These are phyloP conservation scores for Mediolabrus comicus DNA, from an alignment of 108 stramenopile species.

Conservation along the genomic window DNA sequence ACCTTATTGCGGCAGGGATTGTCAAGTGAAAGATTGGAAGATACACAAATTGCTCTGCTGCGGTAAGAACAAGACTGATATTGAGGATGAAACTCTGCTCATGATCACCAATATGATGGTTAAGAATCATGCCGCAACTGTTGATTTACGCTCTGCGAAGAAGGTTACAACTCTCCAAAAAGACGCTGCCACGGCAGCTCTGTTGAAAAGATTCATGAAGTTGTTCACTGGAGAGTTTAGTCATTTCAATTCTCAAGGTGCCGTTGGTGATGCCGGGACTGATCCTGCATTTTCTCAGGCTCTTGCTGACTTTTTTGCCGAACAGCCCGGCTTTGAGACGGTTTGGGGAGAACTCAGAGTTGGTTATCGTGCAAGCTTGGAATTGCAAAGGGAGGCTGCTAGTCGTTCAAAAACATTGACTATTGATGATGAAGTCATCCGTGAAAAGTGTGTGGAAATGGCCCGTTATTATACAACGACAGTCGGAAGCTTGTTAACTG, in stretches of 20 bases:
- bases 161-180: background rate
- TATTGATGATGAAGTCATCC: background rate
- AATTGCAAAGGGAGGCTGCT: background rate
- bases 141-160: background rate
- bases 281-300: slow-evolving; percentile 8
- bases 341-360: background rate
- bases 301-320: slow-evolving; percentile 11
- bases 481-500: background rate
- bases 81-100: background rate
- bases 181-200: background rate
- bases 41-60: slow-evolving; percentile 5
- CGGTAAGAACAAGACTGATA: background rate
- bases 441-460: background rate
- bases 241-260: background rate
- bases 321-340: slow-evolving; percentile 8
- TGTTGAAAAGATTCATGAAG: slow-evolving; percentile 2
- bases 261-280: background rate
- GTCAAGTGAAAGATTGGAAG: slow-evolving; percentile 11
- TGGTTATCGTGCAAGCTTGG: background rate
- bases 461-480: background rate
- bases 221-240: slow-evolving; percentile 8
- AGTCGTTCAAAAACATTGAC: background rate
- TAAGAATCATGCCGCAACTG: background rate
- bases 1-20: slow-evolving; percentile 8
- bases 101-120: background rate